phyloP scores from a whole-genome alignment of 2,329 filamentous ascomycete genomes.

The Colletotrichum sp. region DNA sequence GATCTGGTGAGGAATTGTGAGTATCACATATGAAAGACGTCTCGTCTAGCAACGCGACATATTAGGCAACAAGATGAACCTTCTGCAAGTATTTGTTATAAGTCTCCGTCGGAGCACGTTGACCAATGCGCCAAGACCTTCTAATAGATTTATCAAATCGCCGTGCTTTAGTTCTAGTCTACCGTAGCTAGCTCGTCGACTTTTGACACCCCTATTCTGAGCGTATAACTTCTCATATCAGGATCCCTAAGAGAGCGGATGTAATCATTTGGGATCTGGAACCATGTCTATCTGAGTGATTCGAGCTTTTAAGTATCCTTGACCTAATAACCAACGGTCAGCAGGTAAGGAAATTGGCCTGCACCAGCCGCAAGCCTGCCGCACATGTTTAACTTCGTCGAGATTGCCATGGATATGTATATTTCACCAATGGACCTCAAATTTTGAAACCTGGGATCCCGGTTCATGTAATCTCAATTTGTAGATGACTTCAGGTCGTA shows the following conservation, averaged over 20 bases:
- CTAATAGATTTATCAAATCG: neutral
- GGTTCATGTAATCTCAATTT: neutral
- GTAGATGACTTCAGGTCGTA: neutral
- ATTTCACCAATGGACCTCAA: neutral
- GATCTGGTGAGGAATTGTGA: neutral
- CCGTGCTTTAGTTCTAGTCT: no score
- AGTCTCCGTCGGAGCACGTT: neutral
- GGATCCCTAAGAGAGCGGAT: neutral
- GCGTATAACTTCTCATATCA: neutral
- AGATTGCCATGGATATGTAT: rapidly evolving
- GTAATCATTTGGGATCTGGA: neutral
- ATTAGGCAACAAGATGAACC: rapidly evolving
- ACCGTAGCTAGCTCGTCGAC: neutral
- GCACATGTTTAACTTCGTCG: neutral
- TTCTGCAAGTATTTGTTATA: rapidly evolving
- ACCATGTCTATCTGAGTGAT: neutral
- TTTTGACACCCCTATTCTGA: neutral
- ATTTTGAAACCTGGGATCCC: neutral
- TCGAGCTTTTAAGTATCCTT: neutral
- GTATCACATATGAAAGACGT: neutral
- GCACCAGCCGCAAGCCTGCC: neutral
- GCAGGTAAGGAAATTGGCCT: neutral
- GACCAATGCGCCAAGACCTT: neutral
- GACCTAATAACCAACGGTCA: neutral
- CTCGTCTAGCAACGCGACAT: neutral